These are phyloP conservation scores for Lepidium africanum DNA, from an alignment of 345 rosid genomes.

Conservation along the genomic window DNA sequence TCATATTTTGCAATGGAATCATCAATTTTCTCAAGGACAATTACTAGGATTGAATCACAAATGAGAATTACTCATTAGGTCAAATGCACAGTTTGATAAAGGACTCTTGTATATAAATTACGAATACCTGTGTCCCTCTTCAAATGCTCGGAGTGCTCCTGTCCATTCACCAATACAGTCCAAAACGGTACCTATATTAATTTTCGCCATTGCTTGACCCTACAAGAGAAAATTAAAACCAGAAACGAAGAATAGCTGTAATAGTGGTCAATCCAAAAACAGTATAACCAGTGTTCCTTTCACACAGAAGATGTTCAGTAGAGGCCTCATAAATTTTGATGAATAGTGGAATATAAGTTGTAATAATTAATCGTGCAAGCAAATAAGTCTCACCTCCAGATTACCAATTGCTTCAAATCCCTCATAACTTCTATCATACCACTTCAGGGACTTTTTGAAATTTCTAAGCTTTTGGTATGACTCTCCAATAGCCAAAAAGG, in stretches of 20 bases:
- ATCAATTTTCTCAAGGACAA: background rate
- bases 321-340: constrained; percentile 1
- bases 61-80: background rate
- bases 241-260: constrained; percentile 1
- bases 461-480: constrained; percentile 79
- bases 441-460: constrained; percentile 70
- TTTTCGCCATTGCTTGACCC: constrained; percentile 91
- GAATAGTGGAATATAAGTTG: background rate
- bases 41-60: background rate
- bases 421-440: constrained; percentile 64
- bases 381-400: constrained; percentile 58
- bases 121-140: constrained; percentile 66
- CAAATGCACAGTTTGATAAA: constrained; percentile 3
- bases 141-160: constrained; percentile 65
- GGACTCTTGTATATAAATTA: background rate
- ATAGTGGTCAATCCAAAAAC: background rate
- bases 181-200: constrained; percentile 64
- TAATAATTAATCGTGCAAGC: constrained; percentile 1
- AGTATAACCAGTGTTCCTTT: background rate
- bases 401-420: constrained; percentile 58
- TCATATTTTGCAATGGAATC: background rate
- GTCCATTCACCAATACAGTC: constrained; percentile 70
- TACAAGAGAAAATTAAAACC: constrained; percentile 30
- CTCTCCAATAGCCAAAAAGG: constrained; percentile 72
- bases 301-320: background rate